Evolutionary conservation across 257 asterid genomes (phyloP), one percentile per base, ranked within the genome.

Genomic region (Primulina eburnea): DNA sequence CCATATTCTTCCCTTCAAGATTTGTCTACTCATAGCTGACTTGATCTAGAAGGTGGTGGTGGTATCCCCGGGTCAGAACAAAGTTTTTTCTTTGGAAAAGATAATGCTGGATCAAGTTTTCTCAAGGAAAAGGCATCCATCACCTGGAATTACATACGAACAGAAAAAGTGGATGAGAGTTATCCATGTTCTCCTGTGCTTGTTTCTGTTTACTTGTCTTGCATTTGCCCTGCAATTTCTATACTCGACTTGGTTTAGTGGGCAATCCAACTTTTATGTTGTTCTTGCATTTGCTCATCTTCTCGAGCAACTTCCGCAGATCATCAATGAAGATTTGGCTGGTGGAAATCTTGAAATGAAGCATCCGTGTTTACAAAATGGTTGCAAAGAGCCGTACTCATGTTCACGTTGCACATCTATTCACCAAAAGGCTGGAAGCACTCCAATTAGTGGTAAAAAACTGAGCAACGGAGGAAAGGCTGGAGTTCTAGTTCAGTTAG

Each of bases 321-420:
- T 81, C 52, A 82, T 71, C 63, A 82, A 68, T 62, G 79, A 87
- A n/a, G 86, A 90, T 80, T 72, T 88, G 74, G 70, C 73, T 50
- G 67, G 74, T 8, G 95, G 90, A 67, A 87, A 82, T 21, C 62
- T 88, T 66, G 72, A 88, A 81, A 81, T 94, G 53, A 88, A 79
- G 78, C 99, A 94, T 77, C 99, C 99, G 7, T 94, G 99, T 81
- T 80, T 94, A 85, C 92, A 88, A 60, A 73, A 85, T 24, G 98
- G 99, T 71, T 94, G 92, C 84, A 84, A 72, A 73, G 95, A 84
- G 87, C 73, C 70, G 21, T 91, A 85, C 73, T 18, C 53, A 38
- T 94, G 99, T 70, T 79, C 96, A 47, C 84, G 80, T 26, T 94
- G 99, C 76, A 79, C 80, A 63, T 80, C 93, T 38, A 52, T 78